phyloP scores from a whole-genome alignment of 805 yeast genomes.

The Metschnikowia anglica region DNA sequence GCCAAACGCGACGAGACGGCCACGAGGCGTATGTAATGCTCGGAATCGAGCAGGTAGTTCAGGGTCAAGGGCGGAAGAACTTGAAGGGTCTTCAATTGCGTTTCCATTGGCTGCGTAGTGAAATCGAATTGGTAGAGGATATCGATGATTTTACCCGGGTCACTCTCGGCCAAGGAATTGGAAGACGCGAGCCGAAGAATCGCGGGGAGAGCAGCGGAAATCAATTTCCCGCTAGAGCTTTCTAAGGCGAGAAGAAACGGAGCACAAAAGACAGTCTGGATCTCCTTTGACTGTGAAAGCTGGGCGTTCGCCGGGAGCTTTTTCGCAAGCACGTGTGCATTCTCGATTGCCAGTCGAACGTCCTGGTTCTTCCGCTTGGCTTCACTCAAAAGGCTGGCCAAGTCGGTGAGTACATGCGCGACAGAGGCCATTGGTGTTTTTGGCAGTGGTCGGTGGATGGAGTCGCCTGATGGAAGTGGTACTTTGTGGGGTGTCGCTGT shows the following conservation, averaged over 20 bases:
- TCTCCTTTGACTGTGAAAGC: conserved; percentile 42
- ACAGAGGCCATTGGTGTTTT: conserved; percentile 18
- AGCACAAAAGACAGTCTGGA: conserved; percentile 28
- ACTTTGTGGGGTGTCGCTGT: neutral
- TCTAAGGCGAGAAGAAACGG: conserved; percentile 76
- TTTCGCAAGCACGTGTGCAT: conserved; percentile 23
- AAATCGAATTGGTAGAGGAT: conserved; percentile 52
- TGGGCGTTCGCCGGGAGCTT: conserved; percentile 5
- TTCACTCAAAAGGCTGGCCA: conserved; percentile 61
- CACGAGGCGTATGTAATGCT: conserved; percentile 55
- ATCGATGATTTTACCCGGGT: conserved; percentile 57
- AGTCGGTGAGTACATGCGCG: conserved; percentile 42
- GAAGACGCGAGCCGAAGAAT: conserved; percentile 58
- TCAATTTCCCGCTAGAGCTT: conserved; percentile 71
- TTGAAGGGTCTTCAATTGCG: conserved; percentile 84
- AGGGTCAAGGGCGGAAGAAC: conserved; percentile 73
- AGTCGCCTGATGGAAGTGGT: neutral
- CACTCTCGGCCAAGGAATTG: conserved; percentile 53
- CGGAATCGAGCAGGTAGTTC: conserved; percentile 45
- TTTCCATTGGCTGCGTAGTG: conserved; percentile 76
- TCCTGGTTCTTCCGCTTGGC: conserved; percentile 69
- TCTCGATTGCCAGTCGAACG: conserved; percentile 49
- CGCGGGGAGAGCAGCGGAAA: conserved; percentile 69
- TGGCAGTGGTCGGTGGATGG: neutral
- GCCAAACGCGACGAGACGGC: conserved; percentile 68